Percentiles rank a stretch among this genome's conserved stretches.
phyloP scores from a whole-genome alignment of 768 basidiomycete genomes.

The Tylopilus sp. region DNA sequence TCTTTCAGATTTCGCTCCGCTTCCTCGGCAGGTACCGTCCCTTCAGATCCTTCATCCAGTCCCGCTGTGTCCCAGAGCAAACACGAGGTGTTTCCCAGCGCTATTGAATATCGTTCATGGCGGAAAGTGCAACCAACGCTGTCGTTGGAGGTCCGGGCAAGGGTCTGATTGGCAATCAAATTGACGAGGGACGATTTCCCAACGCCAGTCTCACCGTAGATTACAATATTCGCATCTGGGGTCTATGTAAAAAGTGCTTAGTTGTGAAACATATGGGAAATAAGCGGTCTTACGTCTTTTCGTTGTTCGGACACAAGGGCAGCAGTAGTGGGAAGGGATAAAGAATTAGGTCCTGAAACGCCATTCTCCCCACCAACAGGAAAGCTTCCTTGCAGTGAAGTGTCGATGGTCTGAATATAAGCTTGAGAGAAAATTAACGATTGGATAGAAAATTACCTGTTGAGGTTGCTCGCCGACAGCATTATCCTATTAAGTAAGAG shows the following conservation, averaged over 20 bases:
- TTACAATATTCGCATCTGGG: neutral
- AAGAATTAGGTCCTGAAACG: too few species aligned
- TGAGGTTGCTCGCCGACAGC: too few species aligned
- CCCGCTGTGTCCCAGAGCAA: neutral
- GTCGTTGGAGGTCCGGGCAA: neutral
- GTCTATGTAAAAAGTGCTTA: neutral
- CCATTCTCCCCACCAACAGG: too few species aligned
- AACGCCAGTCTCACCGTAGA: neutral
- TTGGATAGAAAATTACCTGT: too few species aligned
- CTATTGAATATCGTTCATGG: neutral
- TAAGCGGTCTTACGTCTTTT: too few species aligned
- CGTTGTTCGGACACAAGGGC: too few species aligned
- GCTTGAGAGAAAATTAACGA: too few species aligned
- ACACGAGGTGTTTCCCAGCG: neutral
- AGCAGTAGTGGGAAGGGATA: too few species aligned
- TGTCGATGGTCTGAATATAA: too few species aligned
- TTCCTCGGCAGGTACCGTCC: neutral
- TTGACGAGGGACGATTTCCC: neutral
- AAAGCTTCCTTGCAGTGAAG: too few species aligned
- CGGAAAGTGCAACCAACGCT: neutral
- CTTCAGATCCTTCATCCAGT: neutral
- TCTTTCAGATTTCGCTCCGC: neutral
- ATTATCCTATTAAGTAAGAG: too few species aligned
- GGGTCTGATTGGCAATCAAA: neutral
- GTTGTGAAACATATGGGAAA: too few species aligned